Evolutionary conservation across 768 basidiomycete genomes (phyloP), one percentile per base, ranked within the genome.

Genomic region (Lactarius sp.): DNA sequence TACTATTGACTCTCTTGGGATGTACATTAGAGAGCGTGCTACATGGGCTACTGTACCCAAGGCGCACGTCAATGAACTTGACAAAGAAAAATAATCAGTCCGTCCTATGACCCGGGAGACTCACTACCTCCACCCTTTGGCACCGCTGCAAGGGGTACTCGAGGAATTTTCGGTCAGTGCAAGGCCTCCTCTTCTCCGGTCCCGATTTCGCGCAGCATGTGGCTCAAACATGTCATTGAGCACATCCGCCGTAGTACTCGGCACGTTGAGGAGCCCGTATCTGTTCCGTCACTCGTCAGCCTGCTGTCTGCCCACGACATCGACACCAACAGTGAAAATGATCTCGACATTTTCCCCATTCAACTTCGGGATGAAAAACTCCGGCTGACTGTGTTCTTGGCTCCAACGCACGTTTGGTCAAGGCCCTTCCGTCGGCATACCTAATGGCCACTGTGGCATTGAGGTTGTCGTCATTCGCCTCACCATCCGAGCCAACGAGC

Each of bases 231-330:
- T 13, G 69, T 82, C 27, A 71, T 63, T 5, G 89, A 92, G 66
- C 86, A 89, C 65, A 71, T 88, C 51, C 83, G 90, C 42, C 84
- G 87, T 14, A 90, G 90, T 18, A 81, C 83, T 2, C 79, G 87
- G 55, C 77, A 91, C 65, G 81, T 81, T 6, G 69, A 80, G 16
- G 88, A 90, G 68, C 75, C 77, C 18, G 77, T 89, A n/a, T 61
- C 54, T 0, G 83, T 90, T 4, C 77, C 75, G 18, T 69, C 81
- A 12, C 69, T 91, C 14, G 62, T 74, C 46, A 76, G 79, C 12
- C 71, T 90, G 18, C 73, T 88, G 20, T 66, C 71, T 18, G 74
- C 75, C 47, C 56, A 69, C 27, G 70, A 64, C 62, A 41, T 36
- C 70, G 8, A 41, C 60, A 14, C 22, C 39, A 31, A 61, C 60